These are phyloP conservation scores for Ogataea chonburiensis DNA, from an alignment of 805 yeast genomes.

Conservation along the genomic window DNA sequence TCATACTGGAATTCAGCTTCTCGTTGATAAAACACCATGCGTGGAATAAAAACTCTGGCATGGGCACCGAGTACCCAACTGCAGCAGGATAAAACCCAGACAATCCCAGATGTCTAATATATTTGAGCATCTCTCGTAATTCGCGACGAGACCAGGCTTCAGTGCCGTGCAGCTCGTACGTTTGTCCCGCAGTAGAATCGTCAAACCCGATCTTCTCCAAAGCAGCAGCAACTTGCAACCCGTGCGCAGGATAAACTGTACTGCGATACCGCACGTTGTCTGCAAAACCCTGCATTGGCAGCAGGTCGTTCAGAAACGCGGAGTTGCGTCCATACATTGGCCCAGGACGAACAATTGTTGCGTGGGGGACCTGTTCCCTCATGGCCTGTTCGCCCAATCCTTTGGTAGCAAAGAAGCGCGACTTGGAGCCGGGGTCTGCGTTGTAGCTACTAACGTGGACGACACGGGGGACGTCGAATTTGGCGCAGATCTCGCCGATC, in stretches of 20 bases:
- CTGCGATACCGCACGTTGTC: conserved; percentile 65
- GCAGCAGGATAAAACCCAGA: conserved; percentile 38
- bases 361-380: conserved; percentile 62
- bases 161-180: conserved; percentile 74
- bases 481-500: conserved; percentile 69
- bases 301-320: conserved; percentile 58
- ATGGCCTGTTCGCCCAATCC: conserved; percentile 76
- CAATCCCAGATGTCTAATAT: conserved; percentile 36
- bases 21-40: conserved; percentile 39
- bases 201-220: conserved; percentile 77
- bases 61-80: conserved; percentile 36
- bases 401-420: conserved; percentile 76
- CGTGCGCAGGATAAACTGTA: conserved; percentile 74
- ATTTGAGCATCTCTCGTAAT: conserved; percentile 68
- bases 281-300: conserved; percentile 56
- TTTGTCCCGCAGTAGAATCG: conserved; percentile 74
- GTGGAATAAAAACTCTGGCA: conserved; percentile 39
- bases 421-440: conserved; percentile 65
- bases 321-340: conserved; percentile 78
- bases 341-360: conserved; percentile 84
- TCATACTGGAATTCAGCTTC: conserved; percentile 41
- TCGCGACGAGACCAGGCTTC: conserved; percentile 60
- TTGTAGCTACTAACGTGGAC: conserved; percentile 79
- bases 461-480: conserved; percentile 68
- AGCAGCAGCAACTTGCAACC: conserved; percentile 73